These are phyloP conservation scores for Backusella sp. DNA, from an alignment of 192 early-diverging fungal genomes.

Conservation along the genomic window DNA sequence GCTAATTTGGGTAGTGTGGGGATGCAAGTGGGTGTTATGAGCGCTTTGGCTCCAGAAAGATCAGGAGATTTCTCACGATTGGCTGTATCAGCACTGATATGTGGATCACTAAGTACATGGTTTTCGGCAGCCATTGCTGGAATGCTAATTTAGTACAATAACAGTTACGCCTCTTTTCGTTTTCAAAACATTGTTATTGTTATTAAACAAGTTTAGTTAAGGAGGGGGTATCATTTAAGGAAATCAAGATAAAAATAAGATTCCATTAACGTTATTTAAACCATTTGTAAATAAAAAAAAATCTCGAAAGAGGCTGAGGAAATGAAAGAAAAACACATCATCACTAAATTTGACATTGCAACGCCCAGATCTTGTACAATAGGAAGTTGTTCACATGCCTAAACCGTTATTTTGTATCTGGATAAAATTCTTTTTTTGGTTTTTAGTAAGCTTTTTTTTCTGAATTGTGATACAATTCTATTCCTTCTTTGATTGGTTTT, in stretches of 20 bases:
- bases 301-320: conserved; percentile 2
- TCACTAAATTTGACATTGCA: conserved; percentile 2
- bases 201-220: conserved; percentile 7
- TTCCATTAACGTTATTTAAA: neutral
- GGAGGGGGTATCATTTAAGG: neutral
- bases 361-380: neutral
- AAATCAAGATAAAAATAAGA: conserved; percentile 6
- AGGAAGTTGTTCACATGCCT: neutral
- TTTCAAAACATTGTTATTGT: neutral
- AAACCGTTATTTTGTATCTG: conserved; percentile 7
- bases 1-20: conserved; percentile 87
- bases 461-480: conserved; percentile 6
- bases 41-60: conserved; percentile 70
- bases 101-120: conserved; percentile 77
- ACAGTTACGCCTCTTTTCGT: neutral
- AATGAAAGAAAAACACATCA: neutral
- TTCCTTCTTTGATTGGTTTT: neutral
- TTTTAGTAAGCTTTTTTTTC: neutral
- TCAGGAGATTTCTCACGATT: conserved; percentile 68
- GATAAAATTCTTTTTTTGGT: conserved; percentile 1
- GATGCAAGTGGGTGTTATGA: conserved; percentile 74
- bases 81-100: conserved; percentile 75
- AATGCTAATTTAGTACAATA: conserved; percentile 39
- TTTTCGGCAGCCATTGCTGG: conserved; percentile 82
- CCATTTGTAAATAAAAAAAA: neutral